Conservation (phyloP, 306 rosid genomes). For the Albizia julibrissin region DNA sequence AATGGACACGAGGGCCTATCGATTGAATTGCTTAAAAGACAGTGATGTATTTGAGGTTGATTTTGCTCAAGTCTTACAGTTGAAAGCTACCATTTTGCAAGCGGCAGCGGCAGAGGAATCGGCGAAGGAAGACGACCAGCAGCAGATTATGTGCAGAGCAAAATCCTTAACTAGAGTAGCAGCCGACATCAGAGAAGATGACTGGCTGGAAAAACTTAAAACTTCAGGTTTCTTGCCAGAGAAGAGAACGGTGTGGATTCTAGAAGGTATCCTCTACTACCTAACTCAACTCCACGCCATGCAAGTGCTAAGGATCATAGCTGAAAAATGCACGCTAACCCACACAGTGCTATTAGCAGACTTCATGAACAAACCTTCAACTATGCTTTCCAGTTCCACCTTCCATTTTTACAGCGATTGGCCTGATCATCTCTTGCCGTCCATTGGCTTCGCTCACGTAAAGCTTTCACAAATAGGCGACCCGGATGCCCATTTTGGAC, state of each 20-base stretch:
- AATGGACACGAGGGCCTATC: conserved; percentile 97
- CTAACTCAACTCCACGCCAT: conserved; percentile 74
- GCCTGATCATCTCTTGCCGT: conserved; percentile 96
- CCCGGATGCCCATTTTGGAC: conserved; percentile 96
- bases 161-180: conserved; percentile 81
- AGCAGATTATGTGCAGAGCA: conserved; percentile 46
- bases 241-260: conserved; percentile 88
- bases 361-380: conserved; percentile 93
- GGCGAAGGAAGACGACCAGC: conserved; percentile 36
- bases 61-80: conserved; percentile 69
- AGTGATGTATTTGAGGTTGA: conserved; percentile 91
- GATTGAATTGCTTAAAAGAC: conserved; percentile 85
- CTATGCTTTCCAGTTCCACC: conserved; percentile 66
- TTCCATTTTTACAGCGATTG: conserved; percentile 96
- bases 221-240: conserved; percentile 77
- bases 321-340: conserved; percentile 68
- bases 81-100: conserved; percentile 69
- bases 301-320: conserved; percentile 74
- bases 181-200: conserved; percentile 77
- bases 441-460: conserved; percentile 77
- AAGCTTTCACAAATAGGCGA: conserved; percentile 95
- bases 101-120: conserved; percentile 85
- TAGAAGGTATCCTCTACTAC: conserved; percentile 90
- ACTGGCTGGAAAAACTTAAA: conserved; percentile 88
- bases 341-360: conserved; percentile 84